A percentile compares a stretch with the other conserved stretches of the same genome.
These are phyloP conservation scores for Ceratorhiza oryzae-sativae DNA, from an alignment of 1,284 basidiomycete genomes.

Conservation along the genomic window DNA sequence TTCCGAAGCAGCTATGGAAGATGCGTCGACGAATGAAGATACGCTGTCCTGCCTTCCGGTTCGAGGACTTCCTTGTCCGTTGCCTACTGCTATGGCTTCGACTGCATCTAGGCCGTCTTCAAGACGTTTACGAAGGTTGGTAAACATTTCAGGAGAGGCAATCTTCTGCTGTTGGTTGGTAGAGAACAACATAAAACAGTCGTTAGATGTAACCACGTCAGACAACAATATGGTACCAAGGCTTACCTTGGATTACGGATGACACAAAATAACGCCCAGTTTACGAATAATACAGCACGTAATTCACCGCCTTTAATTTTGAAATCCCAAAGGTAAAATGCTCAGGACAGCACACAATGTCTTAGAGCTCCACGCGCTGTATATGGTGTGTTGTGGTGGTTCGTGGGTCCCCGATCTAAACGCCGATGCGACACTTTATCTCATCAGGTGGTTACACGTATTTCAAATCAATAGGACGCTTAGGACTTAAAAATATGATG, in stretches of 20 bases:
- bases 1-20: slow-evolving; percentile 17
- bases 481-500: too few relatives aligned
- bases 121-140: slow-evolving; percentile 42
- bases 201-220: background rate
- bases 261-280: background rate
- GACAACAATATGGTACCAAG: background rate
- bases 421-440: background rate
- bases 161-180: background rate
- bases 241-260: background rate
- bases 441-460: background rate
- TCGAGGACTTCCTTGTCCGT: slow-evolving; percentile 24
- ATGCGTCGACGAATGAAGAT: slow-evolving; percentile 14
- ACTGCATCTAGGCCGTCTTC: slow-evolving; percentile 44
- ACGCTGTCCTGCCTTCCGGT: slow-evolving; percentile 14
- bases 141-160: slow-evolving; percentile 6
- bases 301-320: too few relatives aligned
- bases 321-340: too few relatives aligned
- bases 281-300: too few relatives aligned
- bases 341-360: background rate
- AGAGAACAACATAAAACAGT: background rate
- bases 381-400: slow-evolving; percentile 6
- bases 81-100: slow-evolving; percentile 41
- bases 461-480: background rate
- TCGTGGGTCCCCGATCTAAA: background rate
- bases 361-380: background rate